Base-by-base conservation (phyloP, 202 grass and related monocot species). In the Setaria italica region DNA sequence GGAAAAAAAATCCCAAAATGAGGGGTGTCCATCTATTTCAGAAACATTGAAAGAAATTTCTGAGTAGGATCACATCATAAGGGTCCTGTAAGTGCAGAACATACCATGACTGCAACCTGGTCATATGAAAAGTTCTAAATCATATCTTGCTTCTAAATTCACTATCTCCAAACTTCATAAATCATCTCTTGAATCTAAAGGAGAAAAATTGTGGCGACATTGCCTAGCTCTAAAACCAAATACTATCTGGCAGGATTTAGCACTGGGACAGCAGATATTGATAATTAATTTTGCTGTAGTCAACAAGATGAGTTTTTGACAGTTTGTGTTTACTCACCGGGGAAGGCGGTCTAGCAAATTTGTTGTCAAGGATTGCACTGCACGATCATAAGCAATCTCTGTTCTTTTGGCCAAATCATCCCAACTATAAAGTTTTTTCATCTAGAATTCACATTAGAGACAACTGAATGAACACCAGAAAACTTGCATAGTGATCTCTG, bases 381-480 rank as follows among this genome's bases (percentile, higher is more conserved):
- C 92, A 79, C 71, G 65, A 78, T 90, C 86, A 70, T 95, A 95
- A 47, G 95, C 95, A 51, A 92, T 93, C 75, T 92, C 95, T 45
- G 93, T 98, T 92, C 93, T 93, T 86, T 92, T 90, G 2, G 95
- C 91, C 34, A 98, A 91, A 79, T 98, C 92, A 89, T 98, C 91
- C 95, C 95, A 98, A 73, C 94, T 98, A 71, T 98, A 98, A 25
- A 93, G 82, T 56, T 59, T 86, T 88, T 93, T 95, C 89, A 98
- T 93, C 95, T 98, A 82, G 4, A 2, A 84, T 42, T 11, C 39
- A 77, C 12, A 86, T 85, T 15, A 64, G 39, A 87, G 53, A 8
- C 35, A 67, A 62, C 35, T 62, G 51, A 81, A 81, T 85, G 25
- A 85, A 55, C 20, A 81, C 13, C 12, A 62, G 42, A 42, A 5